A percentile compares a stretch with the other conserved stretches of the same genome.
Evolutionary conservation across 2,329 filamentous ascomycete genomes (phyloP).

Genomic region (Biscogniauxia mediterranea): DNA sequence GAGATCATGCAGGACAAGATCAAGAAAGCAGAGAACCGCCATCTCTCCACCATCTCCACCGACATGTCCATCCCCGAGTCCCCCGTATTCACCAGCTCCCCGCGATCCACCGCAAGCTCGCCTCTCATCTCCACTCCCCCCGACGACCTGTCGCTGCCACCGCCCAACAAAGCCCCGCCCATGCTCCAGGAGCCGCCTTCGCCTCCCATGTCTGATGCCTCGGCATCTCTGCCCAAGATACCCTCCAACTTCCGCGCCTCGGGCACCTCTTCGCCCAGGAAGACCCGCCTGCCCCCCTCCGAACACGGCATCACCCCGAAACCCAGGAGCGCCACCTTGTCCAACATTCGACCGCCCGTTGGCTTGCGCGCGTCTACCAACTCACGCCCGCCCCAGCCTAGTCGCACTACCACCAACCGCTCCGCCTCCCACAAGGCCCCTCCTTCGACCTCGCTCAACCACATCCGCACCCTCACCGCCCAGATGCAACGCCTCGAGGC

Average conservation of each 20-base stretch:
- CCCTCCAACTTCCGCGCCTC: constrained; percentile 43
- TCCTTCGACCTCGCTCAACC: constrained; percentile 72
- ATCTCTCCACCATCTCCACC: constrained; percentile 59
- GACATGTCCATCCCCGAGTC: constrained; percentile 65
- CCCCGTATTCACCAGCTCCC: constrained; percentile 72
- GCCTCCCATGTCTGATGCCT: constrained; percentile 87
- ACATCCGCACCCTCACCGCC: constrained; percentile 89
- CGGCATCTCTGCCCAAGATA: constrained; percentile 56
- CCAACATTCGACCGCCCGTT: constrained; percentile 34
- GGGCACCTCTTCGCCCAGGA: constrained; percentile 36
- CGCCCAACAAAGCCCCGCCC: constrained; percentile 56
- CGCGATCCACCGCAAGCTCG: constrained; percentile 84
- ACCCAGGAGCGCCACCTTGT: constrained; percentile 41
- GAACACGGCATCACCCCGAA: constrained; percentile 56
- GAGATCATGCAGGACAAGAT: constrained; percentile 95
- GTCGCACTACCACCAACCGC: constrained; percentile 43
- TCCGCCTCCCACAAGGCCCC: constrained; percentile 50
- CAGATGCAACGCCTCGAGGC: constrained; percentile 98
- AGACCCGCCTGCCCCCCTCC: constrained; percentile 54
- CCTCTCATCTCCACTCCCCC: constrained; percentile 88
- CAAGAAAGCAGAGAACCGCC: constrained; percentile 63
- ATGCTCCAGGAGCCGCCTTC: constrained; percentile 83
- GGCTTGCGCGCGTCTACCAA: constrained; percentile 46
- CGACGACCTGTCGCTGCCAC: constrained; percentile 59
- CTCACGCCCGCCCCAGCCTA: constrained; percentile 48